Evolutionary conservation across 139 green algal genomes (phyloP), one percentile per base, ranked within the genome.

Genomic region (Haematococcus sp.): DNA sequence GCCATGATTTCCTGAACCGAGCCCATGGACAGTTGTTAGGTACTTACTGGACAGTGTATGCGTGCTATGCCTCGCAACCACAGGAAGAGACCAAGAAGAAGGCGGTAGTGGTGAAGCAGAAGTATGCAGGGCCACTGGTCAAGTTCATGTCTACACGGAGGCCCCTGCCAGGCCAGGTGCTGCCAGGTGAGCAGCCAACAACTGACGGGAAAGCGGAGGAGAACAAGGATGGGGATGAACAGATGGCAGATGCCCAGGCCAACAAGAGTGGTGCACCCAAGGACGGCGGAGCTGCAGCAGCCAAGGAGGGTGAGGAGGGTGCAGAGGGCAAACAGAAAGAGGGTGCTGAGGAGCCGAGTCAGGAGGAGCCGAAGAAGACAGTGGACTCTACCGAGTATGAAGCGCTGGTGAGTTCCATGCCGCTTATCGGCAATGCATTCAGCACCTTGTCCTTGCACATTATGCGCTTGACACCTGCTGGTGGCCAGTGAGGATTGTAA

Each of bases 111-210:
- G 73, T 80, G 33, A 85, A 84, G 46, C 78, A 86, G 69, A 32
- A 66, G 59, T 90, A 90, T 65, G 65, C 64, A 11, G 86, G 88
- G 0, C 88, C 88, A 2, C 67, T 90, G 60, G 68, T 93, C 43
- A 84, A 88, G 40, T 76, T 85, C 31, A 67, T 77, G 31, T 86
- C 77, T 28, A 65, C 11, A 11, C 23, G 25, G n/a, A 4, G 58
- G 4, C 25, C 74, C 55, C 66, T 74, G 74, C 65, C 54, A 56
- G 22, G 55, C 74, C 17, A 43, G 71, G 73, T 52, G 63, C 63
- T 79, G 58, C 35, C 52, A 15, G 3, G 22, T 5, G 34, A 33
- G 22, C 34, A 35, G 17, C 20, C 7, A 11, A 11, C 7, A 7
- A 11, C 40, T 11, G 40, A 11, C 40, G 11, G 40, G 7, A n/a